Evolutionary conservation across 768 basidiomycete species (phyloP).

Genomic region (Suillus cothurnatus): DNA sequence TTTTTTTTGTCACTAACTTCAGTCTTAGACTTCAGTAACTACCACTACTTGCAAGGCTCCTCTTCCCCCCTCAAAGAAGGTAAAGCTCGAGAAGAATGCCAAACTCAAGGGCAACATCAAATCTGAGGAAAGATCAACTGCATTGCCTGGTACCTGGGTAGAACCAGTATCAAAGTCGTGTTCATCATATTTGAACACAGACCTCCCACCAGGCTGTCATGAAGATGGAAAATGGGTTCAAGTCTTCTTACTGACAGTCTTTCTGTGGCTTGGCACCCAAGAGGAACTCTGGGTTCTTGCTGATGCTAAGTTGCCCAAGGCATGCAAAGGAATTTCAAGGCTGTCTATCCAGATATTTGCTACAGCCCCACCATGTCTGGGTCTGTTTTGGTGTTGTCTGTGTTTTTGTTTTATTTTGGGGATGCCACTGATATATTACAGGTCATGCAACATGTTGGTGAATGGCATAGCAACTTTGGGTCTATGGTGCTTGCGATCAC

Average conservation of each 20-base stretch:
- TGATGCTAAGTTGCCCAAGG: neutral
- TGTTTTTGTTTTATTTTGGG: neutral
- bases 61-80: too few relatives aligned
- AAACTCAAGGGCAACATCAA: too few relatives aligned
- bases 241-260: conserved; percentile 3
- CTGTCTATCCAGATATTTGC: conserved; percentile 10
- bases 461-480: conserved; percentile 15
- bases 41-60: too few relatives aligned
- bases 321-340: conserved; percentile 8
- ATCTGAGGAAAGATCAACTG: too few relatives aligned
- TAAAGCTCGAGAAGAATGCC: too few relatives aligned
- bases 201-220: too few relatives aligned
- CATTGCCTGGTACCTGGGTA: too few relatives aligned
- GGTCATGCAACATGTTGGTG: neutral
- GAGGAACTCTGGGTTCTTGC: conserved; percentile 12
- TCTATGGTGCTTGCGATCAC: conserved; percentile 9
- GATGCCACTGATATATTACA: neutral
- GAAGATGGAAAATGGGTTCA: neutral
- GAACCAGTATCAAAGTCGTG: too few relatives aligned
- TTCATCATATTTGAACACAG: too few relatives aligned
- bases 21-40: too few relatives aligned
- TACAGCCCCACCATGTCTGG: conserved; percentile 2
- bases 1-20: too few relatives aligned
- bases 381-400: conserved; percentile 12
- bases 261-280: conserved; percentile 13